Base-by-base conservation (phyloP, 2,329 filamentous ascomycete species). In the Cercospora sesami region DNA sequence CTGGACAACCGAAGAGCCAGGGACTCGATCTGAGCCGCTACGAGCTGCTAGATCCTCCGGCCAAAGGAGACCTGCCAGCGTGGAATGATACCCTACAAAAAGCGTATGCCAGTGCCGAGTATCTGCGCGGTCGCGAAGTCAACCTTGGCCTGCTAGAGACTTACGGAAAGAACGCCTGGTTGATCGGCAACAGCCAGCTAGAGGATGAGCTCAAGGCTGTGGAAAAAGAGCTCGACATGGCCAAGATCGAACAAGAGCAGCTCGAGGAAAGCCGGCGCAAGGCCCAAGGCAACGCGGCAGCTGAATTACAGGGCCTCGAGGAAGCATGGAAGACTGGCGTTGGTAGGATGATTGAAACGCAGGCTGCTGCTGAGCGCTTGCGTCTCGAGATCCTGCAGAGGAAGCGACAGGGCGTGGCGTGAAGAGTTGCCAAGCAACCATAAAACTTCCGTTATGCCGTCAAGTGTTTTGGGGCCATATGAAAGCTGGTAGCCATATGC, bases 131-230 rank as follows among this genome's bases (percentile, higher is more conserved):
- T 61, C 82, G 87, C 28, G 79, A 85, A 61, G 83, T 85, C 53
- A 88, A 90, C 79, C 86, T 97, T 18, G 82, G 84, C 1, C 84
- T 97, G n/a, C 86, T 97, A 21, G 91, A 95, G 75, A 85, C 85
- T 61, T 90, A 90, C 79, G 95, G 94, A 73, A 92, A 92, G 81
- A 97, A 97, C 79, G 90, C 92, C 9, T 98, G 95, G 94, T 84
- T 99, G 65, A 86, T 96, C 8, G 88, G 88, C 5, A 99, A 99
- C 79, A 87, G 90, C 74, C 88, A 91, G 73, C 80, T 93, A 21
- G 94, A 97, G 80, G 87, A 87, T 53, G 86, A 92, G 51, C 80
- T 96, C 62, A 85, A 85, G 61, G 79, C 79, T 12, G 76, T 96
- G 28, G 94, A 98, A 83, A 83, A 84, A 55, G 93, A 97, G 75